phyloP scores from a whole-genome alignment of 192 early-diverging fungal genomes.

The Podila epicladia region DNA sequence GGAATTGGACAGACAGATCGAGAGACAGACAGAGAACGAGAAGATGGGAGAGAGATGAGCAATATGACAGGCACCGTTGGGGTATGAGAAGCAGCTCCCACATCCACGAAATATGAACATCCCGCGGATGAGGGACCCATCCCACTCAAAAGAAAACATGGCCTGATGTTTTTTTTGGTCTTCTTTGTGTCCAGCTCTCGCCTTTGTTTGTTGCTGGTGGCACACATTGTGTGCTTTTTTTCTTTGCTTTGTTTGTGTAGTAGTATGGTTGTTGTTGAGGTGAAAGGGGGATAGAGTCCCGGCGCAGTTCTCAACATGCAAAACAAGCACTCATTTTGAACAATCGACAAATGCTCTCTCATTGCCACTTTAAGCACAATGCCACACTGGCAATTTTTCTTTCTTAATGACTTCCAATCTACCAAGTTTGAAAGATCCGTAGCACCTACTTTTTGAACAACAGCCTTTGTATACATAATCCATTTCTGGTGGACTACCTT shows the following conservation, averaged over 20 bases:
- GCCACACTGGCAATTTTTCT: too few species aligned
- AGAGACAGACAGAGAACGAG: too few species aligned
- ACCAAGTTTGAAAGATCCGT: too few species aligned
- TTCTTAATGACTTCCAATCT: too few species aligned
- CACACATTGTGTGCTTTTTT: not conserved
- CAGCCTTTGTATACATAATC: too few species aligned
- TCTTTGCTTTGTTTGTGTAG: not conserved
- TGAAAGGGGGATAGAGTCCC: too few species aligned
- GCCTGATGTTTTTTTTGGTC: constrained; percentile 13
- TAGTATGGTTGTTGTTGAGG: not conserved
- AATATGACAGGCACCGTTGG: not conserved
- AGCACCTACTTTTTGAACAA: too few species aligned
- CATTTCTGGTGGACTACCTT: too few species aligned
- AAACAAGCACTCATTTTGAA: too few species aligned
- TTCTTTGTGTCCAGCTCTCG: not conserved
- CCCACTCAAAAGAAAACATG: constrained; percentile 3
- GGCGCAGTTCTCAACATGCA: too few species aligned
- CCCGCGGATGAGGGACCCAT: not conserved
- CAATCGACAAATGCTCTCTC: too few species aligned
- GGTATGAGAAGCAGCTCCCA: not conserved
- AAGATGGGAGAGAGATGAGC: not conserved
- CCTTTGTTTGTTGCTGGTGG: not conserved
- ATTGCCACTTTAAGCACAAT: too few species aligned
- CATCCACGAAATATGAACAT: not conserved
- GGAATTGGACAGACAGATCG: not conserved